Evolutionary conservation across 2,329 filamentous ascomycete genomes (phyloP).

Genomic region (Annulohypoxylon truncatum): DNA sequence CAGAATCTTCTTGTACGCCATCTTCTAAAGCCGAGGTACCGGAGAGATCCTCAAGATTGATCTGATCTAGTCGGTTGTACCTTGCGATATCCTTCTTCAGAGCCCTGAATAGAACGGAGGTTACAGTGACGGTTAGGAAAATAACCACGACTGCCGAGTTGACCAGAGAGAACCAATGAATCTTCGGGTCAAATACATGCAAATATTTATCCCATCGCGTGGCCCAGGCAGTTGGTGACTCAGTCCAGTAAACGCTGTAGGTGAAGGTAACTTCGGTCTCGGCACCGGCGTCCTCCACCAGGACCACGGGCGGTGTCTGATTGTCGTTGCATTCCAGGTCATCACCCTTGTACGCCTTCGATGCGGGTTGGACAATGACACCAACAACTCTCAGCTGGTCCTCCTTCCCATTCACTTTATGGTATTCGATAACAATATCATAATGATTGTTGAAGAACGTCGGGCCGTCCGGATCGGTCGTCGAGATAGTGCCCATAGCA

Average conservation of each 20-base stretch:
- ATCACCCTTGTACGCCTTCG: slow-evolving; percentile 68
- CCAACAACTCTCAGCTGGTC: slow-evolving; percentile 89
- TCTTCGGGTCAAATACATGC: slow-evolving; percentile 96
- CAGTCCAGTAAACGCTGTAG: slow-evolving; percentile 91
- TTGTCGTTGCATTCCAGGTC: slow-evolving; percentile 72
- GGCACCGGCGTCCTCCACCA: slow-evolving; percentile 69
- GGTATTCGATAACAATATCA: slow-evolving; percentile 93
- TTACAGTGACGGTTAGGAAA: slow-evolving; percentile 89
- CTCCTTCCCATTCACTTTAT: slow-evolving; percentile 74
- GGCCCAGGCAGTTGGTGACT: slow-evolving; percentile 88
- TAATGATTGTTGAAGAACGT: slow-evolving; percentile 90
- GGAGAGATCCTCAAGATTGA: slow-evolving; percentile 88
- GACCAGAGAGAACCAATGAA: slow-evolving; percentile 98
- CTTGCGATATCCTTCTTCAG: slow-evolving; percentile 94
- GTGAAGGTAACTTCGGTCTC: slow-evolving; percentile 81
- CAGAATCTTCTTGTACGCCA: slow-evolving; percentile 95
- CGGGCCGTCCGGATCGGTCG: slow-evolving; percentile 63
- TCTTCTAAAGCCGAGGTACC: slow-evolving; percentile 85
- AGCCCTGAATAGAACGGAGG: slow-evolving; percentile 89
- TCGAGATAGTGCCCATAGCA: slow-evolving; percentile 71
- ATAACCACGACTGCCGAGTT: slow-evolving; percentile 96
- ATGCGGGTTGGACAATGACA: slow-evolving; percentile 86
- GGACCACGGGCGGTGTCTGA: slow-evolving; percentile 65
- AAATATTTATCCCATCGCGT: slow-evolving; percentile 99
- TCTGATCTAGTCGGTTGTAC: slow-evolving; percentile 93